These are phyloP conservation scores for Dryadomyces quercivorus DNA, from an alignment of 2,329 filamentous ascomycete species.

Conservation along the genomic window DNA sequence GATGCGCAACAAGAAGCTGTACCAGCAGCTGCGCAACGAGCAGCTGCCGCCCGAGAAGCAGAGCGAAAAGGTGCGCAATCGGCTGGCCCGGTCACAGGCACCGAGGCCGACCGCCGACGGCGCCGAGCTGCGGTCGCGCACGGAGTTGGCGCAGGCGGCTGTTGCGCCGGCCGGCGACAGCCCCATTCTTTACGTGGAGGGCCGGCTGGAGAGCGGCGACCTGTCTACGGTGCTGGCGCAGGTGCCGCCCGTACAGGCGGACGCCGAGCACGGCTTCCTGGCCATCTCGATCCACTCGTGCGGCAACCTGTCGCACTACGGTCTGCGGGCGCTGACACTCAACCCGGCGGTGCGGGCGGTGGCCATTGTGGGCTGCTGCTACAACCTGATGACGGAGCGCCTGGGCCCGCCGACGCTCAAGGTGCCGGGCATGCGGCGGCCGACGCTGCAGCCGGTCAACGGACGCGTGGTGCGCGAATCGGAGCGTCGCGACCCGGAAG, in stretches of 20 bases:
- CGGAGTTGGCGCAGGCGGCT: conserved; percentile 5
- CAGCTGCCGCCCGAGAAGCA: conserved; percentile 26
- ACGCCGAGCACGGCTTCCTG: conserved; percentile 42
- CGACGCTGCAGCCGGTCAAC: conserved; percentile 52
- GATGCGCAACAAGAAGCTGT: conserved; percentile 75
- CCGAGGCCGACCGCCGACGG: neutral
- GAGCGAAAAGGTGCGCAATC: conserved; percentile 26
- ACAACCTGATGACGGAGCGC: conserved; percentile 88
- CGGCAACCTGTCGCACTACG: conserved; percentile 93
- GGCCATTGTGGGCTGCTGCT: conserved; percentile 94
- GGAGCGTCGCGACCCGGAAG: conserved; percentile 68
- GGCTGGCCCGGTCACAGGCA: conserved; percentile 19
- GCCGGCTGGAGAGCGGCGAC: conserved; percentile 61
- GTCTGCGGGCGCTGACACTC: conserved; percentile 70
- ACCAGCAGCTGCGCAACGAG: conserved; percentile 37
- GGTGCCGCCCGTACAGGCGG: conserved; percentile 41
- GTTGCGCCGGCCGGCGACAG: conserved; percentile 41
- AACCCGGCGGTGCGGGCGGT: conserved; percentile 82
- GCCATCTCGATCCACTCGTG: conserved; percentile 94
- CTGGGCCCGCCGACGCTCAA: conserved; percentile 82
- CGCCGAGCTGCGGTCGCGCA: conserved; percentile 8
- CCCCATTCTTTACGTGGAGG: conserved; percentile 66
- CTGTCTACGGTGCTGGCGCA: conserved; percentile 54
- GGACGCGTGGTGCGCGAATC: conserved; percentile 59
- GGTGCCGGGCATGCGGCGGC: conserved; percentile 56